Evolutionary conservation across 1,284 basidiomycete genomes (phyloP), one percentile per base, ranked within the genome.

Genomic region (Gomphus bonarii): DNA sequence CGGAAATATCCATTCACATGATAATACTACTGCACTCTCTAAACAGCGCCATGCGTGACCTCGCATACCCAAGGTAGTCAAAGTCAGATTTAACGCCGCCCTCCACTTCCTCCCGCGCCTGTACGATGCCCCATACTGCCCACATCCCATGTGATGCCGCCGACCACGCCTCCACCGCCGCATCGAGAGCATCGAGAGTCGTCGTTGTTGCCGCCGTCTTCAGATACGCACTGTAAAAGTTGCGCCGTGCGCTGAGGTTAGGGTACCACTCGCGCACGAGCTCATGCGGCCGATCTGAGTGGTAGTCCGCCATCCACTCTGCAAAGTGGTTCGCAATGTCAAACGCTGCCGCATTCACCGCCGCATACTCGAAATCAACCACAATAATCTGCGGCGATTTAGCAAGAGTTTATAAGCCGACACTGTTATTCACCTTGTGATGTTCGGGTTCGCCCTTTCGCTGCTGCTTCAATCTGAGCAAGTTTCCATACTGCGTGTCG

Each of bases 311-410:
- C 30, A 88, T 88, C 93, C 94, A 97, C 72, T 97, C 94, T 67
- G 91, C 85, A 72, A 95, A 97, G 72, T 97, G 93, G 72, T 97
- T 97, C 59, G 88, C 93, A 65, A 97, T 92, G 68, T 97, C 94
- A 70, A 85, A 95, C 2, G 90, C 88, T 3, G 91, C 83, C 30
- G 91, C 84, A 68, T 95, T 97, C 2, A 88, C 86, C 0, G 85
- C 78, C 8, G 93, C 91, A 66, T 97, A 97, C 72, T 97, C 94
- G 67, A 95, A 97, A 71, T 97, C 93, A 61, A 97, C 90, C 38
- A 97, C 91, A 66, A 95, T 89, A 64, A 95, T 84, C 88, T 92
- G 66, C 53, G 59, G 43, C 44, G 16, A n/a, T 10, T 50, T 36
- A 53, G 28, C 33, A 40, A 31, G 38, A 51, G 53, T 28, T 47